Evolutionary conservation across 495 filamentous ascomycete genomes (phyloP).

Genomic region (Tuber melanosporum): DNA sequence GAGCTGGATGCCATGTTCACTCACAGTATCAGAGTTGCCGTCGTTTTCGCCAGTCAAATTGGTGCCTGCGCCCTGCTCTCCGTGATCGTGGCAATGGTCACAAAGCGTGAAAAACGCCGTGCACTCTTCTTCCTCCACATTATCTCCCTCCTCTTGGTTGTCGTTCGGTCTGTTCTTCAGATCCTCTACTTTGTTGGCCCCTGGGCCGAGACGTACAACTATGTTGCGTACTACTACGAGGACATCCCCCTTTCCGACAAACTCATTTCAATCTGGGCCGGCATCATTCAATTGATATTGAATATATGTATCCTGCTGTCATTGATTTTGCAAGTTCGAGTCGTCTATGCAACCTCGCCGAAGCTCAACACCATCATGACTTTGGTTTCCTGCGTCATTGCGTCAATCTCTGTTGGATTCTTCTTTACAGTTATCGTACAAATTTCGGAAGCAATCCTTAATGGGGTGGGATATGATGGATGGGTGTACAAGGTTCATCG

Average conservation of each 20-base stretch:
- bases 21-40: constrained; percentile 51
- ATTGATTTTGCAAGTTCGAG: constrained; percentile 65
- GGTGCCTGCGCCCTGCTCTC: constrained; percentile 66
- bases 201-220: constrained; percentile 53
- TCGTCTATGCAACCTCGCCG: constrained; percentile 52
- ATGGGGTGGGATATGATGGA: constrained; percentile 22
- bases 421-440: constrained; percentile 55
- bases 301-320: constrained; percentile 58
- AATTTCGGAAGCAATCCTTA: constrained; percentile 52
- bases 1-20: constrained; percentile 49
- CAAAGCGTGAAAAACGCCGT: constrained; percentile 55
- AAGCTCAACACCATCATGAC: constrained; percentile 47
- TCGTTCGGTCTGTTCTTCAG: constrained; percentile 55
- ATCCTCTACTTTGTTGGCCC: constrained; percentile 54
- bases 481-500: constrained; percentile 53
- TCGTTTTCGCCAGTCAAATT: constrained; percentile 67
- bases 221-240: constrained; percentile 52
- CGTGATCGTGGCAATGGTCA: constrained; percentile 58
- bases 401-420: constrained; percentile 54
- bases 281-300: constrained; percentile 54
- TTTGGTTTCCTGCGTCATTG: constrained; percentile 49
- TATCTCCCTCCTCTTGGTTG: constrained; percentile 54
- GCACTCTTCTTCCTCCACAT: constrained; percentile 62
- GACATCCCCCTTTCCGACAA: constrained; percentile 47
- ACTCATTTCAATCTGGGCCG: constrained; percentile 50